Percentiles rank a stretch among this genome's conserved stretches.
phyloP scores from a whole-genome alignment of 2,329 filamentous ascomycete genomes.

The Aspergillus felis region DNA sequence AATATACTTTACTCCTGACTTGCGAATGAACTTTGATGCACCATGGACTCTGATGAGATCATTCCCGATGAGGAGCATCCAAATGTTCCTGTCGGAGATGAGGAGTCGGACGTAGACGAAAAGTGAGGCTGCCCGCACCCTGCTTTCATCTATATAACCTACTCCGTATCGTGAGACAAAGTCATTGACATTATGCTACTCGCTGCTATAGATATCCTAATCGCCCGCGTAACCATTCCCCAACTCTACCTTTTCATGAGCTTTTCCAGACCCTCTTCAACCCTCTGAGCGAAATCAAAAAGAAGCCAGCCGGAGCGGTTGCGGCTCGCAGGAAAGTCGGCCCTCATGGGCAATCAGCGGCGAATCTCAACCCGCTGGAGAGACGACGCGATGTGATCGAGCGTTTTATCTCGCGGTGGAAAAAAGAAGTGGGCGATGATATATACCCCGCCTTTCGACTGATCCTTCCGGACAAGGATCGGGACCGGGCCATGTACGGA shows the following conservation, averaged over 20 bases:
- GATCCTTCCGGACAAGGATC: slow-evolving; percentile 88
- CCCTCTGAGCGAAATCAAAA: slow-evolving; percentile 72
- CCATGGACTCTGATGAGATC: slow-evolving; percentile 29
- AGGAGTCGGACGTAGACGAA: slow-evolving; percentile 26
- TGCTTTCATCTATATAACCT: neutral
- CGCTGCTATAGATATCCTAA: slow-evolving; percentile 63
- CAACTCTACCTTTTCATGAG: slow-evolving; percentile 77
- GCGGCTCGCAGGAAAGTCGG: slow-evolving; percentile 56
- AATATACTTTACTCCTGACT: neutral
- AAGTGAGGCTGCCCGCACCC: slow-evolving; percentile 17
- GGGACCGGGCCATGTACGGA: slow-evolving; percentile 87
- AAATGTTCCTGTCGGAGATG: slow-evolving; percentile 13
- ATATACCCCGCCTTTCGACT: slow-evolving; percentile 90
- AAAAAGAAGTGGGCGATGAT: slow-evolving; percentile 81
- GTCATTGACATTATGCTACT: slow-evolving; percentile 1
- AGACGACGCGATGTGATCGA: slow-evolving; percentile 76
- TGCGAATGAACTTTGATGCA: neutral
- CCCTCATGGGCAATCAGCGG: slow-evolving; percentile 47
- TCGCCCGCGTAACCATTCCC: slow-evolving; percentile 73
- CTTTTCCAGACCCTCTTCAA: slow-evolving; percentile 78
- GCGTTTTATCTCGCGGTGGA: slow-evolving; percentile 81
- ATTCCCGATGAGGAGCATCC: slow-evolving; percentile 12
- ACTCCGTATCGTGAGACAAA: neutral
- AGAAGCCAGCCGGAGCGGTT: slow-evolving; percentile 57
- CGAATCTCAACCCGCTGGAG: slow-evolving; percentile 67